phyloP scores from a whole-genome alignment of 2,329 filamentous ascomycete species.

The Fusarium sp. region DNA sequence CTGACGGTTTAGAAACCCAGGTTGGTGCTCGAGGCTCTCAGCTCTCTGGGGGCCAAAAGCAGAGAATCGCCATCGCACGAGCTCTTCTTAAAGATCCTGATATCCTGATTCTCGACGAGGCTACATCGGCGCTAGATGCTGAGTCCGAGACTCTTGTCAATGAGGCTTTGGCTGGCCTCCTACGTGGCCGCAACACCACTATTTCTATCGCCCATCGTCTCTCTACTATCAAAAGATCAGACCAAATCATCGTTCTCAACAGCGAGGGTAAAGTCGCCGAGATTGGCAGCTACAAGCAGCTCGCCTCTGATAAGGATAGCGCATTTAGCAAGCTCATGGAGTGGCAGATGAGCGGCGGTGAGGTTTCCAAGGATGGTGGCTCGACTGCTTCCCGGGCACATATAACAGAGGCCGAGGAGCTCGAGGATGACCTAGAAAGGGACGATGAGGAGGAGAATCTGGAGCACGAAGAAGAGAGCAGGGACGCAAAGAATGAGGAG shows the following conservation, averaged over 20 bases:
- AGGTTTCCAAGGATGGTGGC: conserved; percentile 59
- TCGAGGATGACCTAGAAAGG: conserved; percentile 60
- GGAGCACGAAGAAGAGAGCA: conserved; percentile 45
- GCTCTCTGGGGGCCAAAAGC: conserved; percentile 95
- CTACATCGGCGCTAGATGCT: conserved; percentile 93
- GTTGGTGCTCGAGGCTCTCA: conserved; percentile 94
- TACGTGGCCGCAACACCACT: conserved; percentile 90
- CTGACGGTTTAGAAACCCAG: conserved; percentile 92
- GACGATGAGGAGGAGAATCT: conserved; percentile 49
- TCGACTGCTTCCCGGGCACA: conserved; percentile 49
- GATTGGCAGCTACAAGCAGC: conserved; percentile 82
- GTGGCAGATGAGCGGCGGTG: conserved; percentile 94
- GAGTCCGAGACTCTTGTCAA: conserved; percentile 98
- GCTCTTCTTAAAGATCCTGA: conserved; percentile 96
- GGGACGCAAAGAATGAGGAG: conserved; percentile 26
- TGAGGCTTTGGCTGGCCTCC: conserved; percentile 81
- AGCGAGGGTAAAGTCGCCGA: conserved; percentile 90
- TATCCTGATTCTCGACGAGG: conserved; percentile 95
- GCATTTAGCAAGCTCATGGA: conserved; percentile 98
- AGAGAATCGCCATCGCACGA: conserved; percentile 95
- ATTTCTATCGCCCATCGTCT: conserved; percentile 97
- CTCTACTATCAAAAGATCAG: conserved; percentile 95
- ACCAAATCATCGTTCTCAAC: conserved; percentile 92
- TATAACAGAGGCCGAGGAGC: conserved; percentile 63
- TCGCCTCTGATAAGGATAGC: conserved; percentile 78